Base-by-base conservation (phyloP, 768 basidiomycete species). In the Rubroboletus pulcherrimus region DNA sequence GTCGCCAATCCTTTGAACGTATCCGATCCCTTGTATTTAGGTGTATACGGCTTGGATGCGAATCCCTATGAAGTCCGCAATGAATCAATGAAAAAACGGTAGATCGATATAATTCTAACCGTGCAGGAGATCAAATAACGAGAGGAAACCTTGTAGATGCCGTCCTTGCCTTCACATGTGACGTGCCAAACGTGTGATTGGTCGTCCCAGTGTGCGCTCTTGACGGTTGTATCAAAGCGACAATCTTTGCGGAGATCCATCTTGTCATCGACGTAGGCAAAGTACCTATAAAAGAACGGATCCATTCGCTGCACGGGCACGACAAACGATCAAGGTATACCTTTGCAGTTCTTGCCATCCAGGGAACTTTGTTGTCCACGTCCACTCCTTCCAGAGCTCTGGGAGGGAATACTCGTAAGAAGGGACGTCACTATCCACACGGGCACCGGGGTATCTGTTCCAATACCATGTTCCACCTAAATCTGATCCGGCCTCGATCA, bases 311-410 rank as follows among this genome's bases (percentile, higher is more conserved):
- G 5, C 34, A 54, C 15, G 12, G 8, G 8, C 8, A 45, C 37
- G 14, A 26, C 5, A n/a, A 38, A 54, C 4, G 43, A 21, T 4
- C 4, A 4, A 4, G 17, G 1, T 21, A 10, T 39, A 49, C 56
- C 4, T 44, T 31, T 59, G 57, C 4, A 60, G 12, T 14, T 60
- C 57, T 21, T 50, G 21, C 57, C 51, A 49, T 3, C 37, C 51
- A 14, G 59, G 59, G 35, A 54, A 59, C 7, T 46, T 60, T 19
- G 50, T 7, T 7, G 59, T 54, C 59, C 59, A 60, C 1, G 43
- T 26, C 59, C 57, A 60, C 14, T 33, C 59, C 30, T 59, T 59
- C 58, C 57, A 59, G 33, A 60, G 48, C 49, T 60, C 57, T 10
- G 57, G 48, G 12, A 54, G 42, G 7, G 57, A 29, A 3, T 59